A percentile compares a stretch with the other conserved stretches of the same genome.
These are phyloP conservation scores for Rhytidiadelphus loreus DNA, from an alignment of 225 moss, liverwort and hornwort species.

Conservation along the genomic window DNA sequence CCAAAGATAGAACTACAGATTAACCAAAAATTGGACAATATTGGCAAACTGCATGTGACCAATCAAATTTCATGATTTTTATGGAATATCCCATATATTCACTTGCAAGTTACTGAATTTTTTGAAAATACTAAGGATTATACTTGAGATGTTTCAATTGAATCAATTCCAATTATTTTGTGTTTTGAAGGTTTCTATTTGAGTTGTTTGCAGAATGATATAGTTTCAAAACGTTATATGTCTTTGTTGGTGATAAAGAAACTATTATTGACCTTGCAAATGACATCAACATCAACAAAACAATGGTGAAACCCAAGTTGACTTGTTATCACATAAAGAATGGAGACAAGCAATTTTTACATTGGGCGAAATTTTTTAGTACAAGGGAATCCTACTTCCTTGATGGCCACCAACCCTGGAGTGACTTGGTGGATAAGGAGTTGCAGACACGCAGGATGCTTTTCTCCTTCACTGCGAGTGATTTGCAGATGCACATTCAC, in stretches of 20 bases:
- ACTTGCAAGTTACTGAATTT: no score
- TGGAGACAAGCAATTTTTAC: not conserved
- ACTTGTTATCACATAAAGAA: not conserved
- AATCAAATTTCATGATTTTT: not conserved
- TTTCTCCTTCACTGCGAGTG: not conserved
- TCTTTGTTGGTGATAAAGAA: not conserved
- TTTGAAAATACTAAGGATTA: not conserved
- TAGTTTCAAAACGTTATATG: not conserved
- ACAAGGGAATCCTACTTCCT: not conserved
- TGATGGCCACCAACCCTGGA: not conserved
- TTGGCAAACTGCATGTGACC: fast-evolving
- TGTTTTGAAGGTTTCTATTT: not conserved
- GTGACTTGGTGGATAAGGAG: not conserved
- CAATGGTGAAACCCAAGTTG: not conserved
- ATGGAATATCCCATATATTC: fast-evolving
- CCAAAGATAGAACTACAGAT: not conserved
- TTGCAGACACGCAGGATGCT: not conserved
- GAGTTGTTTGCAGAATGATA: not conserved
- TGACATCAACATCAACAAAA: not conserved
- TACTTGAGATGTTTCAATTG: not conserved
- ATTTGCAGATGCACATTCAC: not conserved
- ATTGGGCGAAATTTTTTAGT: no score
- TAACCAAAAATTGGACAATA: not conserved
- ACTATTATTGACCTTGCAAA: not conserved
- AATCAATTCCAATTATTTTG: not conserved